Conservation (phyloP, 2,329 filamentous ascomycete genomes). For the Magnaporthiopsis incrustans region DNA sequence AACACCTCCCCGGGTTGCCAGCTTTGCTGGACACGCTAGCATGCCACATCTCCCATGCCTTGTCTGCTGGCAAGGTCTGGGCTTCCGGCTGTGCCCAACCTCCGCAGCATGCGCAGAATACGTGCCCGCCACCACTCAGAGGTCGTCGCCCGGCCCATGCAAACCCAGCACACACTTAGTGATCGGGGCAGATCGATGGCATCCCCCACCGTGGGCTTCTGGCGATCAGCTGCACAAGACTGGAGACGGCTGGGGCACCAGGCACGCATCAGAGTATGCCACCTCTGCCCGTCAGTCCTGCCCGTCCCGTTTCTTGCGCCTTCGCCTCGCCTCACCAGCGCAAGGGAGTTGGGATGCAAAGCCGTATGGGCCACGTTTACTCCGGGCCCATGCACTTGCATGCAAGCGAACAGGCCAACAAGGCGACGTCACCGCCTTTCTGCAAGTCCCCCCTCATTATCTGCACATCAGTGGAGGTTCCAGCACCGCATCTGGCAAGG, state of each 20-base stretch:
- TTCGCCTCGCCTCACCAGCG: neutral
- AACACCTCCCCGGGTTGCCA: neutral
- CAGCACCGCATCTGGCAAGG: neutral
- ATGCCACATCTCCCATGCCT: neutral
- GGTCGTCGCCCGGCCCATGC: neutral
- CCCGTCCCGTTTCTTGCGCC: neutral
- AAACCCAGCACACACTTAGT: neutral
- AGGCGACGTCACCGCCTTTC: slow-evolving; percentile 7
- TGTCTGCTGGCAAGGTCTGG: neutral
- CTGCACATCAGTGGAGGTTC: slow-evolving; percentile 5
- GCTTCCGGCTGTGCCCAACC: neutral
- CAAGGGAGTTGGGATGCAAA: neutral
- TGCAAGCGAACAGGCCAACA: neutral
- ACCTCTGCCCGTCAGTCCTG: neutral
- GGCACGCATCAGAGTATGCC: neutral
- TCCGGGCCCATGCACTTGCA: neutral
- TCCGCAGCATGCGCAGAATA: neutral
- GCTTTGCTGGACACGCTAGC: neutral
- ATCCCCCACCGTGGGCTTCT: neutral
- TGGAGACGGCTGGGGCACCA: neutral
- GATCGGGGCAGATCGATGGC: neutral
- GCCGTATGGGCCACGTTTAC: neutral
- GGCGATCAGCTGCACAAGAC: neutral
- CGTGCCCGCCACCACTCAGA: neutral
- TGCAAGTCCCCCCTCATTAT: slow-evolving; percentile 5